Evolutionary conservation across 179 eudicot genomes (phyloP), one percentile per base, ranked within the genome.

Genomic region (Gypsophila paniculata): DNA sequence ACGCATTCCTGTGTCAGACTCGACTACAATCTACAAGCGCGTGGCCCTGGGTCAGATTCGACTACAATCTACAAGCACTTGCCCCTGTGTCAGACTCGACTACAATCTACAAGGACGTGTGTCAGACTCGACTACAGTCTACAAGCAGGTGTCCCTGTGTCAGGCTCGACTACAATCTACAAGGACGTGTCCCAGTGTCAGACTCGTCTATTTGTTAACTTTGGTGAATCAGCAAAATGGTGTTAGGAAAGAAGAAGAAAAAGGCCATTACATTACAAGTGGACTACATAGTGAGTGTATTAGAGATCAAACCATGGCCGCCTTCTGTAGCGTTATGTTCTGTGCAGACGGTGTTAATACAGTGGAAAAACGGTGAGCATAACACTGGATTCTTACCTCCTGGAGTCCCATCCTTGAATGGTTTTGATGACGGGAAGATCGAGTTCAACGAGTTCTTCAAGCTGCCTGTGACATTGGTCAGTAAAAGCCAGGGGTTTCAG

Each of bases 291-390:
- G 91, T 93, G 39, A 80, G 82, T 75, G 81, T 93, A 44, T 66
- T 81, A 14, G 93, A 89, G 71, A 89, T 93, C 71, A 93, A 86
- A 78, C 98, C 98, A 39, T 93, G 98, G 97, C 98, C 98, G 38
- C 97, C 98, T 49, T 88, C 93, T 0, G 86, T 86, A n/a, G 84
- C 91, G 34, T 80, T 93, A 36, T 83, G 82, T 83, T 84, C 91
- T 1, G 88, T 93, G 57, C 85, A 86, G 54, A 80, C 90, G 18
- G 90, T 88, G 22, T 64, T 89, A 74, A 89, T 93, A 67, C 93
- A 93, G 76, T 93, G 98, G 98, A 89, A 89, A 78, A 89, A 93
- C 68, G 90, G 90, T 5, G 92, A 88, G 7, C 86, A 85, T 9
- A 85, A 72, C 74, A 75, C 88, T 1, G 97, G 98, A 5, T 84